Evolutionary conservation across 2,329 filamentous ascomycete genomes (phyloP).

Genomic region (Fusarium sp.): DNA sequence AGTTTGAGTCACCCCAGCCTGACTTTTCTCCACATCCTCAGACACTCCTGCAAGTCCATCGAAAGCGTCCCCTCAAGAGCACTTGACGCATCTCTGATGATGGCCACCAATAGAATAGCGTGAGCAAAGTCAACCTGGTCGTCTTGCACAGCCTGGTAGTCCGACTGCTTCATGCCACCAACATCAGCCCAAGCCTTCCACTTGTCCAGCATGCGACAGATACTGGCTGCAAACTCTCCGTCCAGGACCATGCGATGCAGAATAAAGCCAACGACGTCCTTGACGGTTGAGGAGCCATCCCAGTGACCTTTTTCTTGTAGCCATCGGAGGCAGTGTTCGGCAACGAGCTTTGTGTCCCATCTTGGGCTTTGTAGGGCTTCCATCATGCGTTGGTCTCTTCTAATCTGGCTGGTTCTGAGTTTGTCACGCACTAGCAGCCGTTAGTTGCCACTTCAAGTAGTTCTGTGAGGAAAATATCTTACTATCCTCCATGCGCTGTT

Average conservation of each 20-base stretch:
- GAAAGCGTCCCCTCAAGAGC: constrained; percentile 63
- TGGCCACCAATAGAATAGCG: constrained; percentile 62
- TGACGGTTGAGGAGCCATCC: constrained; percentile 49
- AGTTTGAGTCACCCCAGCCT: constrained; percentile 56
- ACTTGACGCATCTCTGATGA: constrained; percentile 61
- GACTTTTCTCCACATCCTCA: constrained; percentile 67
- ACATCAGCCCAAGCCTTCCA: constrained; percentile 70
- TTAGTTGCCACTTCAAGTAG: background rate
- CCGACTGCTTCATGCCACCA: constrained; percentile 64
- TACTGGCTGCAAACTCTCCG: constrained; percentile 55
- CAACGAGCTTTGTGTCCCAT: constrained; percentile 64
- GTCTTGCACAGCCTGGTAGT: constrained; percentile 57
- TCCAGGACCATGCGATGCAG: constrained; percentile 68
- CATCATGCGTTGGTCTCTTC: constrained; percentile 60
- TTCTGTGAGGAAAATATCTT: constrained; percentile 17
- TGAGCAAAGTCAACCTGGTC: constrained; percentile 60
- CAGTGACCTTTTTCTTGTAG: constrained; percentile 53
- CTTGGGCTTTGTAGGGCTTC: constrained; percentile 68
- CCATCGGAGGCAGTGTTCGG: constrained; percentile 61
- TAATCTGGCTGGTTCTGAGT: constrained; percentile 55
- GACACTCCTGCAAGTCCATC: constrained; percentile 67
- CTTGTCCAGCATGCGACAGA: constrained; percentile 62
- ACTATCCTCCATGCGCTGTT: constrained; percentile 63
- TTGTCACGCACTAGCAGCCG: constrained; percentile 57
- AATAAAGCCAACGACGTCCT: constrained; percentile 60